Evolutionary conservation across 2,329 filamentous ascomycete genomes (phyloP).

Genomic region (Pseudopithomyces chartarum): DNA sequence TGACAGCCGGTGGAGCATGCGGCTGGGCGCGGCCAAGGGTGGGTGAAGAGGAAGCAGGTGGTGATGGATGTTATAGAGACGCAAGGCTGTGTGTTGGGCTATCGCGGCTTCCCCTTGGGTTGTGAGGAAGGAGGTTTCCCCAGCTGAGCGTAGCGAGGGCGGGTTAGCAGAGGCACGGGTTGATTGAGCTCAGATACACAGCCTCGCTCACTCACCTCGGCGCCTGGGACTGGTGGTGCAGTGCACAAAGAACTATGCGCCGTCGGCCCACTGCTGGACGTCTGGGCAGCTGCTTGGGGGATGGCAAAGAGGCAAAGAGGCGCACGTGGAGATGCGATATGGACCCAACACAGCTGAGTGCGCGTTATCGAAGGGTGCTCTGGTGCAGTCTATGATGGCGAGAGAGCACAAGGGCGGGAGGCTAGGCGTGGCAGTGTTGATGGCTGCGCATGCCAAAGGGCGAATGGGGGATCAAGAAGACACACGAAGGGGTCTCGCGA

Average conservation of each 20-base stretch:
- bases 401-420: background rate
- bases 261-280: background rate
- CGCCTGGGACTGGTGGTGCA: constrained; percentile 2
- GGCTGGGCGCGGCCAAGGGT: constrained; percentile 20
- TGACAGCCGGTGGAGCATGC: constrained; percentile 31
- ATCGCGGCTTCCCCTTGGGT: constrained; percentile 2
- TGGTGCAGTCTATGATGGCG: constrained; percentile 2
- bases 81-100: constrained; percentile 19
- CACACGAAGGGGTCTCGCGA: background rate
- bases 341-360: constrained; percentile 6
- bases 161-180: constrained; percentile 2
- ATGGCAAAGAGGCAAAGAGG: constrained; percentile 4
- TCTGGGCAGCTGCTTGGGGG: constrained; percentile 6
- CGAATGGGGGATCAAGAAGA: background rate
- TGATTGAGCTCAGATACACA: background rate
- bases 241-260: background rate
- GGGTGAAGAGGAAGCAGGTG: background rate
- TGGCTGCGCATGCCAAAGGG: background rate
- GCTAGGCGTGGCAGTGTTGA: constrained; percentile 6
- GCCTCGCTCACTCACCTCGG: constrained; percentile 3
- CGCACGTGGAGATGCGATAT: background rate
- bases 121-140: background rate
- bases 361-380: constrained; percentile 1
- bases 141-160: background rate
- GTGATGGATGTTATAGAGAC: constrained; percentile 8